A percentile compares a stretch with the other conserved stretches of the same genome.
These are phyloP conservation scores for Lactuca saligna DNA, from an alignment of 129 eudicot species.

Conservation along the genomic window DNA sequence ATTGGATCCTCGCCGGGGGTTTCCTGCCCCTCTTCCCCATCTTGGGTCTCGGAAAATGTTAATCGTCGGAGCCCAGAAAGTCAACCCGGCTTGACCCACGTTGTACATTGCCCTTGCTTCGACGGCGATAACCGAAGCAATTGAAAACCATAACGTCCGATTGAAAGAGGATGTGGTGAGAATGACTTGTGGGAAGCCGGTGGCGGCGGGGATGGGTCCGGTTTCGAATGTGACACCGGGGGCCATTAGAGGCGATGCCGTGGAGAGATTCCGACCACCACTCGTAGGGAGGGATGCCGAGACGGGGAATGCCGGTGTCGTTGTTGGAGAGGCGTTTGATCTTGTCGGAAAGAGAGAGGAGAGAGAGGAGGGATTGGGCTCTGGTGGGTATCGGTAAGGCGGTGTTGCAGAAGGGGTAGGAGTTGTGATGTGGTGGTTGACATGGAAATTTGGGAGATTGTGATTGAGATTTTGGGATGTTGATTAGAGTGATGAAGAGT, in stretches of 20 bases:
- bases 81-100: conserved; percentile 88
- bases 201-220: conserved; percentile 65
- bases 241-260: conserved; percentile 84
- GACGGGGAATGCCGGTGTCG: conserved; percentile 52
- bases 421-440: conserved; percentile 50
- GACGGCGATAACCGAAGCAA: conserved; percentile 57
- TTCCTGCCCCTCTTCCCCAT: conserved; percentile 99
- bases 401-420: conserved; percentile 75
- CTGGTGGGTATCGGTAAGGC: conserved; percentile 43
- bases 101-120: conserved; percentile 93
- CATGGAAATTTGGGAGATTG: conserved; percentile 48
- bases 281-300: conserved; percentile 75
- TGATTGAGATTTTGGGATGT: conserved; percentile 15
- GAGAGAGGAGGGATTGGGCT: conserved; percentile 66
- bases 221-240: conserved; percentile 65
- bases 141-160: conserved; percentile 53
- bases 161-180: conserved; percentile 65
- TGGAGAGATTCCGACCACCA: conserved; percentile 99
- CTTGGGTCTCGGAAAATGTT: conserved; percentile 91
- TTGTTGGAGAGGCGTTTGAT: conserved; percentile 72
- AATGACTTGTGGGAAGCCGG: conserved; percentile 79
- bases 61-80: conserved; percentile 92
- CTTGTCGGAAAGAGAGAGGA: conserved; percentile 69
- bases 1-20: conserved; percentile 94
- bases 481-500: conserved; percentile 2